Evolutionary conservation across 169 alveolate genomes (phyloP).

Genomic region (Plasmodium vivax): DNA sequence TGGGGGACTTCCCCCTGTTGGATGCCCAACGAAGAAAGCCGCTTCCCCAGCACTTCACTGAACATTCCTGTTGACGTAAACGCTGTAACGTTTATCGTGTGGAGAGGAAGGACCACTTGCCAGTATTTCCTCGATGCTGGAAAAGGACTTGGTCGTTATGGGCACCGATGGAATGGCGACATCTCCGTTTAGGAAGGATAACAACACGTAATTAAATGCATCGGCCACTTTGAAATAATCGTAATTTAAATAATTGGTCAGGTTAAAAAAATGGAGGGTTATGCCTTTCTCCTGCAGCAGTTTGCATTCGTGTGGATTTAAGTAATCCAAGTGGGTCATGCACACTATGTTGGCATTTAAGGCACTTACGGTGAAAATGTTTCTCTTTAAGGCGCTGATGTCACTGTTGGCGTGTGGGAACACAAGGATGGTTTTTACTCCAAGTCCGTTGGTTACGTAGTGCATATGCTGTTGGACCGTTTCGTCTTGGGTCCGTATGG

Average conservation of each 20-base stretch:
- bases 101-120: neutral
- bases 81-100: neutral
- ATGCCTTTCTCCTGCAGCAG: slow-evolving; percentile 34
- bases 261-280: slow-evolving; percentile 44
- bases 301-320: slow-evolving; percentile 70
- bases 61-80: slow-evolving; percentile 30
- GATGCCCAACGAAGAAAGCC: neutral
- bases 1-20: neutral
- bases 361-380: slow-evolving; percentile 49
- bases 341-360: slow-evolving; percentile 41
- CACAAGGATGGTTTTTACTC: slow-evolving; percentile 44
- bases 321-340: slow-evolving; percentile 29
- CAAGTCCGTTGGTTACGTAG: slow-evolving; percentile 21
- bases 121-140: slow-evolving; percentile 50
- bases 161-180: slow-evolving; percentile 42
- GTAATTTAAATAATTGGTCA: slow-evolving; percentile 36
- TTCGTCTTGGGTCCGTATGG: slow-evolving; percentile 17
- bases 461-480: slow-evolving; percentile 42
- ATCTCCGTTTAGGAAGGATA: slow-evolving; percentile 60
- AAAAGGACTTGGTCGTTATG: slow-evolving; percentile 29
- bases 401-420: slow-evolving; percentile 39
- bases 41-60: neutral
- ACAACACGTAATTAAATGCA: slow-evolving; percentile 37
- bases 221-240: slow-evolving; percentile 60
- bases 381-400: slow-evolving; percentile 25